Conservation (phyloP, 345 rosid genomes). For the Geranium brycei region DNA sequence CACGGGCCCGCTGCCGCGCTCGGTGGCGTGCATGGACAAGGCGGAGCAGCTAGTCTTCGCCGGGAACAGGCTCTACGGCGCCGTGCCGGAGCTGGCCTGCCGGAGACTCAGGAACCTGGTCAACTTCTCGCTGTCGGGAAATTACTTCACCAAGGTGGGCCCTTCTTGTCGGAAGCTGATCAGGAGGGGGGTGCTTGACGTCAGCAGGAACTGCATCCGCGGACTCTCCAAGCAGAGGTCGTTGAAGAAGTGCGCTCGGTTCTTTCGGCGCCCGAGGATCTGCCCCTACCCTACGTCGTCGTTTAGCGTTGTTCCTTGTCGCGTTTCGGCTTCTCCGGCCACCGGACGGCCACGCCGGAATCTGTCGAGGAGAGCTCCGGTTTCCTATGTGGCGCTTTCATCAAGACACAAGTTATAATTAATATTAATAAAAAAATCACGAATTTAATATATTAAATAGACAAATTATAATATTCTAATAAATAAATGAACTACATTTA, state of each 20-base stretch:
- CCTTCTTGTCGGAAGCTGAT: constrained; percentile 25
- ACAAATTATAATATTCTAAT: too few species aligned
- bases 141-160: constrained; percentile 26
- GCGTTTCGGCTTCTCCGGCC: too few species aligned
- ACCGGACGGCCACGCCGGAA: too few species aligned
- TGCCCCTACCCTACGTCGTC: constrained; percentile 8
- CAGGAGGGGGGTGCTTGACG: constrained; percentile 18
- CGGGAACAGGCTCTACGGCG: constrained; percentile 23
- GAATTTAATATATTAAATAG: too few species aligned
- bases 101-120: constrained; percentile 8
- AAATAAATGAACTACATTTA: too few species aligned
- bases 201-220: constrained; percentile 26
- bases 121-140: constrained; percentile 25
- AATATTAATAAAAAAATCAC: too few species aligned
- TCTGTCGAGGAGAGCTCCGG: too few species aligned
- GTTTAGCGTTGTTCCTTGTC: too few species aligned
- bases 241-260: constrained; percentile 15
- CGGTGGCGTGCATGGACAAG: constrained; percentile 27
- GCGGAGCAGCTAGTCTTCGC: constrained; percentile 30
- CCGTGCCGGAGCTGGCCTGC: constrained; percentile 31
- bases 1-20: constrained; percentile 34
- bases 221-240: constrained; percentile 31
- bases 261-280: constrained; percentile 12
- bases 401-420: too few species aligned
- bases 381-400: too few species aligned